These are phyloP conservation scores for Aureobasidium subglaciale DNA, from an alignment of 2,329 filamentous ascomycete genomes.

Conservation along the genomic window DNA sequence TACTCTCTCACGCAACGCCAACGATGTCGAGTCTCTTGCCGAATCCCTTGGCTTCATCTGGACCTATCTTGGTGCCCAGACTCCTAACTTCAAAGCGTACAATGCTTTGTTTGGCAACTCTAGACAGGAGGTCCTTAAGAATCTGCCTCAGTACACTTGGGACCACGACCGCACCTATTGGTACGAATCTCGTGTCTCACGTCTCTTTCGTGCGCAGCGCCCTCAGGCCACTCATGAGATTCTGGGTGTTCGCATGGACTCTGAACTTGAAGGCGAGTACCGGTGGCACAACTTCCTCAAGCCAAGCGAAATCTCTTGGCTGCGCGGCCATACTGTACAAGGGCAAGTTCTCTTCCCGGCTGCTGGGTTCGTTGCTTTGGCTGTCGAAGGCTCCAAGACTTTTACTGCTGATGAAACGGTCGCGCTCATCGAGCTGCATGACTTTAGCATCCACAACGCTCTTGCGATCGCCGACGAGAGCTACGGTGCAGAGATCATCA, in stretches of 20 bases:
- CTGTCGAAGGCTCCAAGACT: conserved; percentile 15
- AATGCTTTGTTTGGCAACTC: neutral
- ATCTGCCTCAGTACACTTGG: conserved; percentile 19
- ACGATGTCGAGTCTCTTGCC: conserved; percentile 20
- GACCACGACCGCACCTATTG: conserved; percentile 18
- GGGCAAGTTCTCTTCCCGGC: conserved; percentile 18
- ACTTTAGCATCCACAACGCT: conserved; percentile 19
- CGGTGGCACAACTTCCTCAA: conserved; percentile 19
- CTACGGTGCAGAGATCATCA: conserved; percentile 16
- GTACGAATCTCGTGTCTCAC: conserved; percentile 16
- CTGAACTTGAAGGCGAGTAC: conserved; percentile 2
- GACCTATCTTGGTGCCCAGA: neutral
- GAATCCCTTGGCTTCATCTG: conserved; percentile 17
- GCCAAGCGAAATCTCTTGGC: conserved; percentile 16
- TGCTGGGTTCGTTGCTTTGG: conserved; percentile 17
- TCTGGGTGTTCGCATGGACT: conserved; percentile 13
- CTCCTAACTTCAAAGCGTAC: conserved; percentile 1
- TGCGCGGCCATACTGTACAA: conserved; percentile 17
- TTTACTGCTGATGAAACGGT: conserved; percentile 12
- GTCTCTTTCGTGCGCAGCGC: neutral
- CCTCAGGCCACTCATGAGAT: conserved; percentile 13
- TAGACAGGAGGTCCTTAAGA: conserved; percentile 10
- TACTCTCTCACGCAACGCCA: conserved; percentile 18
- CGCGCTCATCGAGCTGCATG: conserved; percentile 19
- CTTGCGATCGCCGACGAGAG: conserved; percentile 20